Evolutionary conservation across 2,329 filamentous ascomycete genomes (phyloP).

Genomic region (Colletotrichum agaves): DNA sequence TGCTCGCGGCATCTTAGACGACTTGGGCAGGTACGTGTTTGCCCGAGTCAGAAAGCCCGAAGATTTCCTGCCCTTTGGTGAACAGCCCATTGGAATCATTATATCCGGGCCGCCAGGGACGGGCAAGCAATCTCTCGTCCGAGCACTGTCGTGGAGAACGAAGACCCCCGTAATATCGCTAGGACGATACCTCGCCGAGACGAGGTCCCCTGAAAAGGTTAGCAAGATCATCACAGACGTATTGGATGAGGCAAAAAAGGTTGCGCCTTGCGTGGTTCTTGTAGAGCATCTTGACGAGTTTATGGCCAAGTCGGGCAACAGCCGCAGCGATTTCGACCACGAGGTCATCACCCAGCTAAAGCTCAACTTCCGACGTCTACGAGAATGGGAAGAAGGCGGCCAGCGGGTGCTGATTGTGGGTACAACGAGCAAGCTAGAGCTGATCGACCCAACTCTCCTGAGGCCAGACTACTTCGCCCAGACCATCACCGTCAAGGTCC

Average conservation of each 20-base stretch:
- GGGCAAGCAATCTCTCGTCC: constrained; percentile 82
- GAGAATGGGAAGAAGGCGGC: constrained; percentile 73
- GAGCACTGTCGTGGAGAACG: constrained; percentile 77
- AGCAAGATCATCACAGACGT: constrained; percentile 53
- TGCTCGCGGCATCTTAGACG: constrained; percentile 1
- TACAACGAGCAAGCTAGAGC: constrained; percentile 89
- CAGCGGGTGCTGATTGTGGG: constrained; percentile 90
- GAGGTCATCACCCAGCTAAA: constrained; percentile 85
- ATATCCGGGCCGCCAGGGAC: constrained; percentile 84
- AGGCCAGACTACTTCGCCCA: constrained; percentile 82
- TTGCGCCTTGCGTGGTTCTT: constrained; percentile 90
- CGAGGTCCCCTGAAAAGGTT: constrained; percentile 47
- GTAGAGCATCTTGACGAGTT: constrained; percentile 88
- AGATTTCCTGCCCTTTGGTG: constrained; percentile 21
- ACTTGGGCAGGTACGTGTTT: constrained; percentile 28
- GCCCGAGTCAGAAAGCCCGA: constrained; percentile 20
- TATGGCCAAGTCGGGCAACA: constrained; percentile 86
- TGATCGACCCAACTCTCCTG: constrained; percentile 81
- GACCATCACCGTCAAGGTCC: constrained; percentile 89
- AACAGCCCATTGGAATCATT: constrained; percentile 72
- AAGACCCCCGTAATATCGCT: constrained; percentile 77
- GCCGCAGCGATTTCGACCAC: constrained; percentile 89
- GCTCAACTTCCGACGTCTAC: constrained; percentile 86
- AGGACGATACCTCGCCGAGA: constrained; percentile 48
- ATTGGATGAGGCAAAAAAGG: constrained; percentile 81